These are phyloP conservation scores for Neurospora africana DNA, from an alignment of 495 filamentous ascomycete genomes.

Conservation along the genomic window DNA sequence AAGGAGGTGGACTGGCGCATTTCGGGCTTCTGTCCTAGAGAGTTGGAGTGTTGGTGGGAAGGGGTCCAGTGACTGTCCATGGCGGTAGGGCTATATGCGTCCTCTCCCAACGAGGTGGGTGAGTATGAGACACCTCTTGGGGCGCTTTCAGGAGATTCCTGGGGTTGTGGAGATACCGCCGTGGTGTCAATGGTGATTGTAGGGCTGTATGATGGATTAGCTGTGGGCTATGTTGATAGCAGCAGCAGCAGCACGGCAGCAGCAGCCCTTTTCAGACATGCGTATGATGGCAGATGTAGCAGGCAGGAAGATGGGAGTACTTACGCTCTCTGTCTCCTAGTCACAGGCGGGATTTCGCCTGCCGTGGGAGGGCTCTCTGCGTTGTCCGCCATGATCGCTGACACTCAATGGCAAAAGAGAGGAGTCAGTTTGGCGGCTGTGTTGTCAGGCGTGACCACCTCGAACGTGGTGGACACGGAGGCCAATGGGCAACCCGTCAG, in stretches of 20 bases:
- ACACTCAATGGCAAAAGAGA: not conserved
- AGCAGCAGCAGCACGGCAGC: not conserved
- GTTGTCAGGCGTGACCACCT: not conserved
- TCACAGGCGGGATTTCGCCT: not conserved
- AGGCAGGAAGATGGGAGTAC: constrained; percentile 1
- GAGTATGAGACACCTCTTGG: constrained; percentile 18
- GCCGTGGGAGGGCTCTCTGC: not conserved
- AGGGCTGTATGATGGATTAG: constrained; percentile 29
- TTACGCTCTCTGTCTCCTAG: constrained; percentile 9
- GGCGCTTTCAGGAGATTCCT: constrained; percentile 7
- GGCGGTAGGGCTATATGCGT: constrained; percentile 34
- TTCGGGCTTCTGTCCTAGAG: constrained; percentile 39
- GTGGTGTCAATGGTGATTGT: constrained; percentile 72
- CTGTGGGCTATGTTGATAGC: constrained; percentile 2
- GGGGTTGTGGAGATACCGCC: constrained; percentile 34
- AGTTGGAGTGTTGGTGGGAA: constrained; percentile 31
- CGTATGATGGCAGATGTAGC: not conserved
- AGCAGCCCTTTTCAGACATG: not conserved
- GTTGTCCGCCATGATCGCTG: not conserved
- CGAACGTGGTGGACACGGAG: not conserved
- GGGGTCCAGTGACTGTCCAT: constrained; percentile 33
- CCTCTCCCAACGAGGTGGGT: constrained; percentile 35
- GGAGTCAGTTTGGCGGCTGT: not conserved
- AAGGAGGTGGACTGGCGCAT: constrained; percentile 52
- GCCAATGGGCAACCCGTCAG: not conserved